These are phyloP conservation scores for Venturia nashicola DNA, from an alignment of 2,329 filamentous ascomycete genomes.

Conservation along the genomic window DNA sequence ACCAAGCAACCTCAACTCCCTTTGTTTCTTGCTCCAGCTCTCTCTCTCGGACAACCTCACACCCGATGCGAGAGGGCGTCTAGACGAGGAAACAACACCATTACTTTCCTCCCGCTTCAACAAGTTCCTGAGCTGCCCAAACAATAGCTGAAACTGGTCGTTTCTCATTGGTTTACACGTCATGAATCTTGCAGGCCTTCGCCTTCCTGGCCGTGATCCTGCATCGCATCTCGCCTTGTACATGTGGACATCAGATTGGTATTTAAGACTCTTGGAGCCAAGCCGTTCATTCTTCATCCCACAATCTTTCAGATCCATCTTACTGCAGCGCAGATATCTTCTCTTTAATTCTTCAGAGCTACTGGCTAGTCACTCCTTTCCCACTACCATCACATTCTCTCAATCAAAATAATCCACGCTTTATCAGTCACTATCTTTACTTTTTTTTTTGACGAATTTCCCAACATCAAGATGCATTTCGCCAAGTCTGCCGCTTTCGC, in stretches of 20 bases:
- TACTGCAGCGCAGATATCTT: slow-evolving; percentile 6
- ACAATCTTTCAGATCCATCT: not conserved
- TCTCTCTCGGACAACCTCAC: not conserved
- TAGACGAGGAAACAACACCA: not conserved
- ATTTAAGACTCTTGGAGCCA: slow-evolving; percentile 4
- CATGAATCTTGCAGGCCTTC: not conserved
- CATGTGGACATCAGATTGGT: not conserved
- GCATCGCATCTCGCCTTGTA: not conserved
- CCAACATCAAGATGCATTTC: slow-evolving; percentile 25
- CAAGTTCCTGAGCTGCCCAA: not conserved
- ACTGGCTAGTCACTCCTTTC: slow-evolving; percentile 9
- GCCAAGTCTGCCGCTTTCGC: slow-evolving; percentile 17
- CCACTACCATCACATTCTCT: slow-evolving; percentile 5
- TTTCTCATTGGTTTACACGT: not conserved
- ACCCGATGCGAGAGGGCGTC: not conserved
- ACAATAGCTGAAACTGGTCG: not conserved
- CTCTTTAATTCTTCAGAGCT: slow-evolving; percentile 7
- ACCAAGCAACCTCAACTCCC: not conserved
- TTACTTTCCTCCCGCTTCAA: not conserved
- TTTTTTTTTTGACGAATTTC: not conserved
- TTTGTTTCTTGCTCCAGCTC: not conserved
- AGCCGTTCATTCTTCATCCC: not conserved
- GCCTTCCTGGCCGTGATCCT: not conserved
- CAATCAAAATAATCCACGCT: not conserved
- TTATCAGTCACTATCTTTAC: not conserved